Percentiles rank a stretch among this genome's conserved stretches.
Evolutionary conservation across 2,329 filamentous ascomycete species (phyloP).

Genomic region (Penicillium occitanis): DNA sequence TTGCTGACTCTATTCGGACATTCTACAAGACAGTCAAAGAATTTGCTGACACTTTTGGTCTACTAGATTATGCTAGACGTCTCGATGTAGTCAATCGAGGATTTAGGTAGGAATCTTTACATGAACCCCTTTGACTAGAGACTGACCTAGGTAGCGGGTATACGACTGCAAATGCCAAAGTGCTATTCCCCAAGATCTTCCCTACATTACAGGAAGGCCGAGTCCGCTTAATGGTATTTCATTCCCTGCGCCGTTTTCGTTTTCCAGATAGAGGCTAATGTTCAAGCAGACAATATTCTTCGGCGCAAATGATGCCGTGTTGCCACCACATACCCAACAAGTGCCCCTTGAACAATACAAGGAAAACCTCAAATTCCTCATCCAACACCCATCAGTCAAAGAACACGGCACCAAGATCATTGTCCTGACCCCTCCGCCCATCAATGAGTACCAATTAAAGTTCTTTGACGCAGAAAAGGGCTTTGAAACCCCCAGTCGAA

Average conservation of each 20-base stretch:
- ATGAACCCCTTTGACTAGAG: background rate
- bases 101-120: constrained; percentile 54
- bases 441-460: constrained; percentile 70
- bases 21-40: no score
- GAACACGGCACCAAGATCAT: constrained; percentile 75
- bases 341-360: constrained; percentile 75
- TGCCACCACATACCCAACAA: constrained; percentile 69
- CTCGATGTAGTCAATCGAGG: constrained; percentile 88
- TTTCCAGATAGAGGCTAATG: background rate
- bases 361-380: constrained; percentile 68
- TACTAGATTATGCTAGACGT: constrained; percentile 68
- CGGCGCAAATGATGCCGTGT: constrained; percentile 84
- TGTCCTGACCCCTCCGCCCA: constrained; percentile 73
- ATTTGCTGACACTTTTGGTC: background rate
- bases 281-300: constrained; percentile 68
- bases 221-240: constrained; percentile 44
- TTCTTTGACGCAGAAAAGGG: constrained; percentile 51
- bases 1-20: no score
- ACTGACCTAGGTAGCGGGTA: constrained; percentile 60
- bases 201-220: constrained; percentile 59
- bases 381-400: constrained; percentile 67
- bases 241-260: background rate
- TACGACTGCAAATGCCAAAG: constrained; percentile 69
- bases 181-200: constrained; percentile 69
- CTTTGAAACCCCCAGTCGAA: constrained; percentile 50